phyloP scores from a whole-genome alignment of 306 rosid genomes.

The Acacia melanoxylon region DNA sequence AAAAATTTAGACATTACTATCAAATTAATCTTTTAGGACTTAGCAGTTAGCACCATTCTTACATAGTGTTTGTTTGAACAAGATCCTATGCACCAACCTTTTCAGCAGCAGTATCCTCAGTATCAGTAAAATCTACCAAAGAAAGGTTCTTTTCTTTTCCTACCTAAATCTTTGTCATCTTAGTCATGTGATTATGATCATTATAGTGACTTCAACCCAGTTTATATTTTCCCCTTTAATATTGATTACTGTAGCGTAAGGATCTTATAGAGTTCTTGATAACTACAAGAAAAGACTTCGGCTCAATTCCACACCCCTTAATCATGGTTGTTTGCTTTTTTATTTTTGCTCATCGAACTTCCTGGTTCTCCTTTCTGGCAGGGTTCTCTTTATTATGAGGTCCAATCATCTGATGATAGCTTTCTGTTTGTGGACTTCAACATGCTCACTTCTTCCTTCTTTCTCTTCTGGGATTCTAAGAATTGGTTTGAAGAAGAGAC shows the following conservation, averaged over 20 bases:
- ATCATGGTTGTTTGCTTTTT: slow-evolving; percentile 6
- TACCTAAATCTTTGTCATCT: not conserved
- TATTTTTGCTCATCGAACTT: slow-evolving; percentile 21
- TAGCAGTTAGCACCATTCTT: no score
- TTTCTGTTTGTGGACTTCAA: slow-evolving; percentile 63
- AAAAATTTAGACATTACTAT: no score
- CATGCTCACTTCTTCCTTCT: slow-evolving; percentile 55
- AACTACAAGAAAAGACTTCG: no score
- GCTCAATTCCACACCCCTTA: not conserved
- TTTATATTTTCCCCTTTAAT: not conserved
- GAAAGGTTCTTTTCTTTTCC: slow-evolving; percentile 21
- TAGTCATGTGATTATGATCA: not conserved
- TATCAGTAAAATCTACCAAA: slow-evolving; percentile 7
- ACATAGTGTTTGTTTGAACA: no score
- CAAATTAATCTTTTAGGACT: no score
- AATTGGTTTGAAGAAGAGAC: slow-evolving; percentile 64
- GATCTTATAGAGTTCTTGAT: no score
- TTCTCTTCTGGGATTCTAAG: slow-evolving; percentile 64
- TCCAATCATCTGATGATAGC: slow-evolving; percentile 43
- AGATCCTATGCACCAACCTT: not conserved
- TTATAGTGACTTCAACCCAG: not conserved
- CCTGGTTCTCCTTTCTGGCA: slow-evolving; percentile 17
- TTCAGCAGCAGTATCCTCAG: slow-evolving; percentile 18
- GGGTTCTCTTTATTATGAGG: slow-evolving; percentile 51
- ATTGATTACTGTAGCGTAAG: not conserved